Percentiles rank a stretch among this genome's conserved stretches.
Conservation (phyloP, 768 basidiomycete genomes). For the Tephrocybe sp. region DNA sequence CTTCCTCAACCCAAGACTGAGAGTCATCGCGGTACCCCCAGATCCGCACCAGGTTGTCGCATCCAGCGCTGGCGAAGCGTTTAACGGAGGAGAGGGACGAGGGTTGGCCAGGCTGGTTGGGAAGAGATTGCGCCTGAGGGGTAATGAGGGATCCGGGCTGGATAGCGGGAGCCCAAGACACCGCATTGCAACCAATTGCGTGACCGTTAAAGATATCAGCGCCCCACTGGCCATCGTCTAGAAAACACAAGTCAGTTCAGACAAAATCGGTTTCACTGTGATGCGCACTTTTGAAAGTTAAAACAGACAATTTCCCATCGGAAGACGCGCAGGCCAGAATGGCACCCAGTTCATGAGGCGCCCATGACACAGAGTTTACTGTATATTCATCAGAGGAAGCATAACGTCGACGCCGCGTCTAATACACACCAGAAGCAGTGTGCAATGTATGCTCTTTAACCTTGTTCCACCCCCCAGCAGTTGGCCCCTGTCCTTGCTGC, state of each 20-base stretch:
- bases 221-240: constrained; percentile 96
- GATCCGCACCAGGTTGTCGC: constrained; percentile 93
- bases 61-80: constrained; percentile 93
- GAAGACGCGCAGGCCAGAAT: constrained; percentile 96
- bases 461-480: constrained; percentile 78
- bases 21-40: constrained; percentile 90
- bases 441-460: constrained; percentile 96
- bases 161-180: constrained; percentile 95
- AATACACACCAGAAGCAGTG: constrained; percentile 81
- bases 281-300: constrained; percentile 89
- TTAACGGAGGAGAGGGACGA: constrained; percentile 63
- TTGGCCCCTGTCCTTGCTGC: constrained; percentile 57
- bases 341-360: constrained; percentile 96
- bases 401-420: background rate
- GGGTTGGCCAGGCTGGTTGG: constrained; percentile 42
- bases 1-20: constrained; percentile 90
- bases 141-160: constrained; percentile 83
- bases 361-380: constrained; percentile 99
- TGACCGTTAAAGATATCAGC: constrained; percentile 95
- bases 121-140: constrained; percentile 50
- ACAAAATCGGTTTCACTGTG: too few species aligned
- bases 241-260: background rate
- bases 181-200: constrained; percentile 94
- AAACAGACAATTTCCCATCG: constrained; percentile 94
- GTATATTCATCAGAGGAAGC: background rate